Base-by-base conservation (phyloP, 176 grass and related monocot species). In the Raddia guianensis region DNA sequence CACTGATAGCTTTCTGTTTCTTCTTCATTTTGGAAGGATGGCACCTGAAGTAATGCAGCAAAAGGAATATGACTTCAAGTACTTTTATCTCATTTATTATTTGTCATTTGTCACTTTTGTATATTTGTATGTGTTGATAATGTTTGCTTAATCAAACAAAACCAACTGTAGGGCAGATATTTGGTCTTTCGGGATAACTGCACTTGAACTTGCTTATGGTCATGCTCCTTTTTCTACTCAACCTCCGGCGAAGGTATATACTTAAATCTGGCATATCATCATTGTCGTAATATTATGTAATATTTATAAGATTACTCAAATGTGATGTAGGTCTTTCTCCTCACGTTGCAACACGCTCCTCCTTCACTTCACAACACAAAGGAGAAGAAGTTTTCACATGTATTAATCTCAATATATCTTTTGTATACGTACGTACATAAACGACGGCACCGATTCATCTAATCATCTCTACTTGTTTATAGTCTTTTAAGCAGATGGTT, bases 1-100 rank as follows among this genome's bases (percentile, higher is more conserved):
- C 9, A 52, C 20, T 74, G 49, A 55, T 68, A 42, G 4, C 72
- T 4, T 5, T 14, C 1, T 88, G 5, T 47, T 70, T 20, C 7
- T 78, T 32, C 70, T 15, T 66, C 2, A 40, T 40, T 40, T 40
- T 40, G 4, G 2, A 80, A 98, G 95, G 95, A 98, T 98, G 95
- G 95, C 95, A 46, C 95, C 95, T 8, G 92, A 98, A 87, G 92
- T 98, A 69, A 98, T 98, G 92, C 88, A 98, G 75, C 87, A 95
- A 81, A 90, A 90, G 74, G 95, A 86, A 72, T 98, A 98, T 9
- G 92, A 95, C 77, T 93, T 91, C 82, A 98, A 95, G 95, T 98
- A 78, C 8, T 35, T 45, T 49, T 45, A 11, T 79, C 12, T 21
- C 2, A 12, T 51, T 72, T 27, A 57, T 79, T n/a, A 37, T 4